A percentile compares a stretch with the other conserved stretches of the same genome.
Conservation (phyloP, 2,329 filamentous ascomycete species). For the Plenodomus lindquistii region DNA sequence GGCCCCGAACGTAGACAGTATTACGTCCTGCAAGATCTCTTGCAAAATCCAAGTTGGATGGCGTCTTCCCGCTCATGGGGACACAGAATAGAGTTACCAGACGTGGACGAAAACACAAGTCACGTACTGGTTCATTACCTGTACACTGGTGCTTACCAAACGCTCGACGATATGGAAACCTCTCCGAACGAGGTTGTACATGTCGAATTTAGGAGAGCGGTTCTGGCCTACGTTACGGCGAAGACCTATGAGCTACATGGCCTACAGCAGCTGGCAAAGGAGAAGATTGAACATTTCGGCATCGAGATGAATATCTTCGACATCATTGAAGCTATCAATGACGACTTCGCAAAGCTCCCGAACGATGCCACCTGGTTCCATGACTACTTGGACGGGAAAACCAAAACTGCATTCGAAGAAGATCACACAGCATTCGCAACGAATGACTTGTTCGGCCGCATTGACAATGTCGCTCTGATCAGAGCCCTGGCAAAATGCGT, state of each 20-base stretch:
- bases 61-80: neutral
- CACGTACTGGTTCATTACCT: slow-evolving; percentile 29
- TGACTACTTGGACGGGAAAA: slow-evolving; percentile 13
- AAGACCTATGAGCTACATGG: slow-evolving; percentile 11
- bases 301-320: slow-evolving; percentile 11
- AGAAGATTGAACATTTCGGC: slow-evolving; percentile 8
- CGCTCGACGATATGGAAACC: slow-evolving; percentile 12
- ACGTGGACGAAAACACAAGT: slow-evolving; percentile 20
- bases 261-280: slow-evolving; percentile 13
- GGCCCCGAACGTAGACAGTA: neutral
- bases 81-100: slow-evolving; percentile 4
- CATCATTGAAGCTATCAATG: slow-evolving; percentile 11
- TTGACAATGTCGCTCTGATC: slow-evolving; percentile 10
- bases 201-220: slow-evolving; percentile 19
- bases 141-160: slow-evolving; percentile 33
- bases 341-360: slow-evolving; percentile 9
- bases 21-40: neutral
- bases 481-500: slow-evolving; percentile 11
- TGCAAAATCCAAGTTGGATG: neutral
- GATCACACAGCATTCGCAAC: slow-evolving; percentile 11
- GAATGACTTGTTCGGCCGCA: slow-evolving; percentile 9
- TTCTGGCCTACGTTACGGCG: slow-evolving; percentile 15
- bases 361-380: slow-evolving; percentile 11
- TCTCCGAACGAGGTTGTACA: neutral
- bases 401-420: slow-evolving; percentile 12